Base-by-base conservation (phyloP, 2,329 filamentous ascomycete species). In the Fusarium ambrosium region DNA sequence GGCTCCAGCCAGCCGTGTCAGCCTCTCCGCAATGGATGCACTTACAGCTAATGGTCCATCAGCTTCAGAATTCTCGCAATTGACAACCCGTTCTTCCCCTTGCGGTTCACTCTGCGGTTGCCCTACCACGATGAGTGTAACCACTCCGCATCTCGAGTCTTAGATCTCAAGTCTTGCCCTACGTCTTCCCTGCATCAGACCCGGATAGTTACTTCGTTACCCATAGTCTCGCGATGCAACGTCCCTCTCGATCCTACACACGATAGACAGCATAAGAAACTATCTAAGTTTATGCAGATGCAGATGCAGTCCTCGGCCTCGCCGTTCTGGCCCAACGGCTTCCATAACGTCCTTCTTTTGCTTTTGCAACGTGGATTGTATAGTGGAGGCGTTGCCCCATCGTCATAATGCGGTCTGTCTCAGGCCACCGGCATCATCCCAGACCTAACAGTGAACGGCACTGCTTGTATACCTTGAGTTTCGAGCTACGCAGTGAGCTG, bases 11-110 rank as follows among this genome's bases (percentile, higher is more conserved):
- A 18, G 66, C 61, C 72, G 48, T 55, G 48, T 68, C 72, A 74
- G 72, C 72, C 72, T 67, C 72, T 62, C 64, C 71, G 58, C 71
- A 53, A 53, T 29, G 10, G 48, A 74, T 55, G 51, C 39, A 62
- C 37, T 55, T 32, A 32, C 59, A 55, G 48, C 48, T 55, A 32
- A 55, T 55, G 27, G 32, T 34, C 32, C 11, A 20, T n/a, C 48
- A 32, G 48, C 48, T 55, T 55, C 27, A 55, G 27, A 32, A 32
- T 55, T 55, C 48, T 55, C 27, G 48, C 48, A 55, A 55, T 55
- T 55, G 48, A 55, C 48, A 55, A 55, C 48, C 48, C 18, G 4
- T 55, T 55, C 27, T 20, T 29, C 27, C 27, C 48, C 27, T 53
- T 53, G 10, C 27, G 18, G 48, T 8, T 55, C 18, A 20, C 48